Conservation (phyloP, 2,329 filamentous ascomycete species). For the Pleomassaria siparia region DNA sequence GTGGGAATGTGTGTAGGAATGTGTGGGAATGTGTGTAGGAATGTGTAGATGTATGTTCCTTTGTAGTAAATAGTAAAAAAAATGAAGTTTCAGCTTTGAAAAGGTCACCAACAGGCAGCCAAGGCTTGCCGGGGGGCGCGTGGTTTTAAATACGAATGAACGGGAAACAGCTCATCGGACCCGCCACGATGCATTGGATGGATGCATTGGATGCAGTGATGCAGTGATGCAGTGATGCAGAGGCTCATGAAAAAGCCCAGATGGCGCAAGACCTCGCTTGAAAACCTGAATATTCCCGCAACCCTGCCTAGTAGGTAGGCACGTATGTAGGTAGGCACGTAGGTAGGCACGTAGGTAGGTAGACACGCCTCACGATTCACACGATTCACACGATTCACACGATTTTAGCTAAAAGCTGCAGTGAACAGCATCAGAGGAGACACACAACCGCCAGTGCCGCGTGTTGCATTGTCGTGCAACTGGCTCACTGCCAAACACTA, state of each 20-base stretch:
- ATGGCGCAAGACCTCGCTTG: conserved; percentile 11
- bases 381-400: no score
- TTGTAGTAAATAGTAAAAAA: no score
- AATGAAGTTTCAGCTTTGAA: conserved; percentile 3
- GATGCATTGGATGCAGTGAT: no score
- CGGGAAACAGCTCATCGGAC: conserved; percentile 20
- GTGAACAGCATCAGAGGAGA: conserved; percentile 10
- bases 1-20: no score
- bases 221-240: conserved; percentile 7
- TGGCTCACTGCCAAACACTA: not conserved
- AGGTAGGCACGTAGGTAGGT: no score
- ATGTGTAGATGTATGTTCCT: no score
- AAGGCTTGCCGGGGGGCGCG: conserved; percentile 5
- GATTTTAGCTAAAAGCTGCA: conserved; percentile 2
- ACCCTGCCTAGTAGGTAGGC: conserved; percentile 3
- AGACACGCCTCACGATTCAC: no score
- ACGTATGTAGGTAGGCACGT: no score
- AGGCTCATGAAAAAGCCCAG: conserved; percentile 2
- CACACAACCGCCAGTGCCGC: conserved; percentile 17
- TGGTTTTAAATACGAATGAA: conserved; percentile 35
- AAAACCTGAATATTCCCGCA: conserved; percentile 8
- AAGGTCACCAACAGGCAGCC: conserved; percentile 12
- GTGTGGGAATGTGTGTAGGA: no score
- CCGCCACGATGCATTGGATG: no score
- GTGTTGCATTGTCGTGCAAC: conserved; percentile 9